Percentiles rank a stretch among this genome's conserved stretches.
Evolutionary conservation across 2,329 filamentous ascomycete genomes (phyloP).

Genomic region (Orbilia ellipsospora): DNA sequence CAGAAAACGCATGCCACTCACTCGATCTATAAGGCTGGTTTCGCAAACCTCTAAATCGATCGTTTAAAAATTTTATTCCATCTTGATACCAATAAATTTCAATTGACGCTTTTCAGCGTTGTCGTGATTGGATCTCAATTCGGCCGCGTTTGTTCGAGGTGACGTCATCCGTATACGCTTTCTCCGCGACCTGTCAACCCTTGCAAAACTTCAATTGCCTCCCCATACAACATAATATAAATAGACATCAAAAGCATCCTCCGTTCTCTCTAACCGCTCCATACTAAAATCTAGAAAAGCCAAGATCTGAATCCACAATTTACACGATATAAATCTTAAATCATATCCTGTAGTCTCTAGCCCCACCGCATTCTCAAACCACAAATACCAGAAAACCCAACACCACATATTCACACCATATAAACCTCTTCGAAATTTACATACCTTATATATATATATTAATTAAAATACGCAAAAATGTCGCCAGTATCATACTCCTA

Average conservation of each 20-base stretch:
- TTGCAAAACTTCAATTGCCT: no score
- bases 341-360: background rate
- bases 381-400: background rate
- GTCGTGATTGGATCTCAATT: no score
- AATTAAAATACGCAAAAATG: no score
- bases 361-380: background rate
- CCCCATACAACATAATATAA: no score
- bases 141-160: background rate
- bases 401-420: background rate
- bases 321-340: background rate
- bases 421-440: background rate
- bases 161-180: slow-evolving; percentile 21
- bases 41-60: slow-evolving; percentile 3
- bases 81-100: no score
- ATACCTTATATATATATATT: background rate
- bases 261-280: no score
- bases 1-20: background rate
- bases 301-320: no score
- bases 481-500: slow-evolving; percentile 37
- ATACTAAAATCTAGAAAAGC: no score
- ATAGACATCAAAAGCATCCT: no score
- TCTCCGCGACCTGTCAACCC: background rate
- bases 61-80: background rate
- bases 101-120: no score
- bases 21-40: background rate